A percentile compares a stretch with the other conserved stretches of the same genome.
Conservation (phyloP, 192 early-diverging fungal genomes). For the Pecoramyces ruminantium region DNA sequence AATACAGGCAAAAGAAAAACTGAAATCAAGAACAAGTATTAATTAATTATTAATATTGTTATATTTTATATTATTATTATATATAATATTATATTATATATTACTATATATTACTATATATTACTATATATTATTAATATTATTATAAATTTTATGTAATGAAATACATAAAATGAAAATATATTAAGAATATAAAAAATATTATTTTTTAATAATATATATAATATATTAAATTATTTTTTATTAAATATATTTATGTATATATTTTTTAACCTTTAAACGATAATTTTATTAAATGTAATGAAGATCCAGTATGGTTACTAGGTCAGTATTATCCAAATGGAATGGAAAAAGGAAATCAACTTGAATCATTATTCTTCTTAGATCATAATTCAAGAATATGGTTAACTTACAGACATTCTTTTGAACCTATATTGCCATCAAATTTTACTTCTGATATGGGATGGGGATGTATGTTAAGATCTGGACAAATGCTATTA, state of each 20-base stretch:
- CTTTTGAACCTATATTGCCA: constrained; percentile 65
- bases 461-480: constrained; percentile 89
- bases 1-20: neutral
- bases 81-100: no score
- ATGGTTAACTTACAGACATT: constrained; percentile 87
- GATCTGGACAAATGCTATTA: constrained; percentile 84
- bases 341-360: neutral
- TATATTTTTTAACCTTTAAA: no score
- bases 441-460: constrained; percentile 67
- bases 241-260: no score
- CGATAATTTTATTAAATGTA: neutral
- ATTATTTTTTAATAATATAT: no score
- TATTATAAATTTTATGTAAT: no score
- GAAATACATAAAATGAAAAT: no score
- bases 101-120: no score
- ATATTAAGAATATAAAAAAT: no score
- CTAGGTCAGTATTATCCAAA: neutral
- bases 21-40: neutral
- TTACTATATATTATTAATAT: no score
- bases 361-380: constrained; percentile 26
- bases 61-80: no score
- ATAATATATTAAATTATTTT: no score
- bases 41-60: neutral
- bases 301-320: neutral
- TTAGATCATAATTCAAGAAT: constrained; percentile 66